phyloP scores from a whole-genome alignment of 2,329 filamentous ascomycete species.

The Fusarium liriodendri region DNA sequence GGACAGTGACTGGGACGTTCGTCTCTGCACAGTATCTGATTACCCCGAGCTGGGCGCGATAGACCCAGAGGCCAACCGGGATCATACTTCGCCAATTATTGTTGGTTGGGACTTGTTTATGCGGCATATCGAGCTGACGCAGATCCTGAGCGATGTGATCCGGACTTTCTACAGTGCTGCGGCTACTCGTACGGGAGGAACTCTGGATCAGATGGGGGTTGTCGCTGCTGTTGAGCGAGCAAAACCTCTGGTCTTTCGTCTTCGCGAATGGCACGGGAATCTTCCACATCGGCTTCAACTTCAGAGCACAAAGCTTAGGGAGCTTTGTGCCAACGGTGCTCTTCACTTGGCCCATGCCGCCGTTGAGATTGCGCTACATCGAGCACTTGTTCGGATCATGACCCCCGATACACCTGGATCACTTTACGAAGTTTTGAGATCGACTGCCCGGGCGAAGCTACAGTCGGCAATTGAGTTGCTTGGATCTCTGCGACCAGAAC shows the following conservation, averaged over 20 bases:
- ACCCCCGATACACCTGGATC: constrained; percentile 45
- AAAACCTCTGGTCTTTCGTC: constrained; percentile 48
- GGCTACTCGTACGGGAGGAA: constrained; percentile 45
- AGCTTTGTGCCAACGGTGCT: constrained; percentile 56
- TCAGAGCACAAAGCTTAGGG: constrained; percentile 54
- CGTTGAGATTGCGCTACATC: constrained; percentile 63
- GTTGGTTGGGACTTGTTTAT: constrained; percentile 61
- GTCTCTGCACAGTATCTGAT: constrained; percentile 48
- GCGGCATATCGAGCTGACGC: constrained; percentile 61
- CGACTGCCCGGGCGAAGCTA: constrained; percentile 53
- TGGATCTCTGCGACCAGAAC: constrained; percentile 56
- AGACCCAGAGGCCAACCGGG: constrained; percentile 48
- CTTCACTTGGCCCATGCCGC: constrained; percentile 64
- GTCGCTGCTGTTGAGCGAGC: constrained; percentile 49
- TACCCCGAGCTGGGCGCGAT: constrained; percentile 53
- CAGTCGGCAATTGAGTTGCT: constrained; percentile 55
- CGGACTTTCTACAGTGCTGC: constrained; percentile 58
- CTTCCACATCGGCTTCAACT: constrained; percentile 59
- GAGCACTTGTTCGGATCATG: constrained; percentile 59
- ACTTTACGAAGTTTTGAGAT: constrained; percentile 48
- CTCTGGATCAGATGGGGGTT: constrained; percentile 47
- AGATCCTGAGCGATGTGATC: constrained; percentile 63
- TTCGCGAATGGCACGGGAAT: constrained; percentile 58
- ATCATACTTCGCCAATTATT: constrained; percentile 56
- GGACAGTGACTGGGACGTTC: constrained; percentile 66